Conservation (phyloP, 345 rosid genomes). For the Brassica cretica region DNA sequence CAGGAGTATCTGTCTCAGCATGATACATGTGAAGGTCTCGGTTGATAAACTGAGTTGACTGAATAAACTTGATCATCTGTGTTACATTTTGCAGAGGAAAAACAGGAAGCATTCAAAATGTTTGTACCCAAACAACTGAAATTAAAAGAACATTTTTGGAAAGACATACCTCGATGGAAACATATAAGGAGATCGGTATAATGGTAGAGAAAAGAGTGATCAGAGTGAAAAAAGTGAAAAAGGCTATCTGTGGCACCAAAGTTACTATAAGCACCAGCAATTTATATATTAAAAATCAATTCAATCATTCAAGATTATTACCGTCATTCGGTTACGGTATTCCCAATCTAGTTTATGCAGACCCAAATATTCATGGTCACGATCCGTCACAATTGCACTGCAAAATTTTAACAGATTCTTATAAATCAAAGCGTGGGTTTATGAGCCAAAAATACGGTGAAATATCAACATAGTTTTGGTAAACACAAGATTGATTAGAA, state of each 20-base stretch:
- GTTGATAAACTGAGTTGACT: conserved; percentile 93
- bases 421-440: background rate
- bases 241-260: conserved; percentile 60
- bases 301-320: conserved; percentile 47
- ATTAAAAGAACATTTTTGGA: conserved; percentile 49
- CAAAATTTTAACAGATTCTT: conserved; percentile 37
- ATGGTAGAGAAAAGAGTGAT: conserved; percentile 89
- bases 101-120: conserved; percentile 19
- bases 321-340: conserved; percentile 70
- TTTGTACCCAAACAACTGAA: conserved; percentile 12
- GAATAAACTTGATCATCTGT: conserved; percentile 97
- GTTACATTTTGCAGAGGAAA: conserved; percentile 29
- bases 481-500: conserved; percentile 8
- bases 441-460: no score
- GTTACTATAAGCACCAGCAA: conserved; percentile 45
- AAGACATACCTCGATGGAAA: conserved; percentile 86
- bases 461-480: background rate
- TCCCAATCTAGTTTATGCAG: conserved; percentile 63
- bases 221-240: conserved; percentile 76
- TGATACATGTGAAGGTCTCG: conserved; percentile 90
- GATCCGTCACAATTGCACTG: conserved; percentile 81
- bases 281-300: conserved; percentile 15
- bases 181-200: conserved; percentile 94
- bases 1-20: conserved; percentile 87
- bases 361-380: conserved; percentile 67